Conservation (phyloP, 2,329 filamentous ascomycete genomes). For the Colletotrichum sp. region DNA sequence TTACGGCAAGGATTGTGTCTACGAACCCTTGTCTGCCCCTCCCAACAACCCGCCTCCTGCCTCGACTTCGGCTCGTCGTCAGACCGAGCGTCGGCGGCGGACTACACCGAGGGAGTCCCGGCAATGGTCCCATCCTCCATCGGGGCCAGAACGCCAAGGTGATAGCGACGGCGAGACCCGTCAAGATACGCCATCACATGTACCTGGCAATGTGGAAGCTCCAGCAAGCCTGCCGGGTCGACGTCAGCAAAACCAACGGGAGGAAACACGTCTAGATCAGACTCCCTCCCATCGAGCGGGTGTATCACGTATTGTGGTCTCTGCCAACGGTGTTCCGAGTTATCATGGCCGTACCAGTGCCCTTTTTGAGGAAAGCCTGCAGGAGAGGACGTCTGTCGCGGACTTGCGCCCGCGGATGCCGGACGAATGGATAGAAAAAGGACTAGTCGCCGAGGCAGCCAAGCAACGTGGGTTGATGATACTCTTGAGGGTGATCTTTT, state of each 20-base stretch:
- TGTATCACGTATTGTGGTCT: slow-evolving; percentile 42
- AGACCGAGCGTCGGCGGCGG: neutral
- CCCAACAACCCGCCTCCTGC: neutral
- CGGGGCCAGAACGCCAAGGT: neutral
- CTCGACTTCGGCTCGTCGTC: neutral
- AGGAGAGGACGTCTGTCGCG: slow-evolving; percentile 18
- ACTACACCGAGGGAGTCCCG: neutral
- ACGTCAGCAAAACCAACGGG: neutral
- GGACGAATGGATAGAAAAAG: slow-evolving; percentile 47
- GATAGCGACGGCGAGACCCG: neutral
- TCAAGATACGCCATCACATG: neutral
- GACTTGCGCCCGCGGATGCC: slow-evolving; percentile 30
- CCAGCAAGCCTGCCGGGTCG: neutral
- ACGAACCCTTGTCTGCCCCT: slow-evolving; percentile 37
- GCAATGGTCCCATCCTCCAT: neutral
- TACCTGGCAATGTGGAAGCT: neutral
- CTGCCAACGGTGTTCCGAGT: slow-evolving; percentile 45
- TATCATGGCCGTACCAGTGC: slow-evolving; percentile 57
- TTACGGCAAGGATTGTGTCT: slow-evolving; percentile 48
- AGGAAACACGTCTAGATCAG: neutral
- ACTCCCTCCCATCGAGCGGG: slow-evolving; percentile 17
- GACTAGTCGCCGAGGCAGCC: slow-evolving; percentile 52
- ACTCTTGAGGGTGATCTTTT: neutral
- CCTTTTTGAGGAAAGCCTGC: slow-evolving; percentile 46
- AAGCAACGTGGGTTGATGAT: slow-evolving; percentile 39